Conservation (phyloP, 1,284 basidiomycete species). For the Lentinula novae-zelandiae region DNA sequence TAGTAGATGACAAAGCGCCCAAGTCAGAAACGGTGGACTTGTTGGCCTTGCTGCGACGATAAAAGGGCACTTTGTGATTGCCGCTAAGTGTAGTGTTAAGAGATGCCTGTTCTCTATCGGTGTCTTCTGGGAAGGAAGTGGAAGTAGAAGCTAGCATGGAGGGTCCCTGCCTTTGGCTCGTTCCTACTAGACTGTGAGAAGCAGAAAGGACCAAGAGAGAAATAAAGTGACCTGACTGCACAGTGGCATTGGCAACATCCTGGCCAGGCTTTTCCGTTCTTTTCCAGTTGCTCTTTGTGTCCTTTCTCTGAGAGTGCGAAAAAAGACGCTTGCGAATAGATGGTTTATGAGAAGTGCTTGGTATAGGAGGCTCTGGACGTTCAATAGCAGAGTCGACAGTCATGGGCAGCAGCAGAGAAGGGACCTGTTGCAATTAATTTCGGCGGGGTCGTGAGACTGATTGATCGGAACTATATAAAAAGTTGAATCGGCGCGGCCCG, state of each 20-base stretch:
- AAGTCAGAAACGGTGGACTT: conserved; percentile 29
- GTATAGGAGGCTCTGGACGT: conserved; percentile 14
- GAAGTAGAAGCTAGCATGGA: conserved; percentile 4
- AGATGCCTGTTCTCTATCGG: conserved; percentile 38
- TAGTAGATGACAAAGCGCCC: conserved; percentile 24
- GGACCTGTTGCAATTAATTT: neutral
- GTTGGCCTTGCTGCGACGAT: conserved; percentile 33
- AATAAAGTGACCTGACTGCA: conserved; percentile 18
- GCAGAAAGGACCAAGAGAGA: conserved; percentile 1
- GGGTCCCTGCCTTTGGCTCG: conserved; percentile 23
- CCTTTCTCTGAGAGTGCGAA: conserved; percentile 16
- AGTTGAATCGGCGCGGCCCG: too few species aligned
- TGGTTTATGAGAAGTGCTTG: conserved; percentile 19
- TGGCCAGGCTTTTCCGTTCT: conserved; percentile 12
- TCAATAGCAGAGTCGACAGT: conserved; percentile 11
- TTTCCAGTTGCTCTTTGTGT: conserved; percentile 12
- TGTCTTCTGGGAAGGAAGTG: conserved; percentile 15
- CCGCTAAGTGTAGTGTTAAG: conserved; percentile 33
- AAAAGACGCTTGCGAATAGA: conserved; percentile 26
- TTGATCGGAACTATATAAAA: neutral
- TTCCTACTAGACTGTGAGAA: conserved; percentile 14
- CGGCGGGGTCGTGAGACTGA: neutral
- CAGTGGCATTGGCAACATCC: conserved; percentile 13
- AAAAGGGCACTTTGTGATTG: conserved; percentile 34
- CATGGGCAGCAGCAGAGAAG: conserved; percentile 5